Percentiles rank a stretch among this genome's conserved stretches.
Conservation (phyloP, 352 stramenopile species). For the Phytophthora megakarya region DNA sequence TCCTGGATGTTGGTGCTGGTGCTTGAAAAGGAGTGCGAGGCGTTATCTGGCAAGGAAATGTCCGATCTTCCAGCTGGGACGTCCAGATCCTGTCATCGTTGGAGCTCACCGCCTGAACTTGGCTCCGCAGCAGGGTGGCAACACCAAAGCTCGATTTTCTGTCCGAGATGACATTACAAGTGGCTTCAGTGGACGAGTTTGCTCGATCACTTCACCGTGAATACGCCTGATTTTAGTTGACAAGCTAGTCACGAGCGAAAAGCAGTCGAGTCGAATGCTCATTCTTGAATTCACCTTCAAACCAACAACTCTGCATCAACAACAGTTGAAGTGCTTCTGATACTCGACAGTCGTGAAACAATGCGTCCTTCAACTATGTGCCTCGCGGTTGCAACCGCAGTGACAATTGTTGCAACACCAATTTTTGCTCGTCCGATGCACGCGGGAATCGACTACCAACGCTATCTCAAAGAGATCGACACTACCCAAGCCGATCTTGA, state of each 20-base stretch:
- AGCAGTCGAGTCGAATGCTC: slow-evolving; percentile 11
- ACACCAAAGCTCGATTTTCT: slow-evolving; percentile 22
- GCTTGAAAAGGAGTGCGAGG: slow-evolving; percentile 5
- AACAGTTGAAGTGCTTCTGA: slow-evolving; percentile 9
- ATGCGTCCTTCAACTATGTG: slow-evolving; percentile 26
- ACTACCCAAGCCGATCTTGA: slow-evolving; percentile 41
- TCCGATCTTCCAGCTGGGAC: slow-evolving; percentile 33
- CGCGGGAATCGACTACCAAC: slow-evolving; percentile 48
- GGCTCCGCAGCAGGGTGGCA: slow-evolving; percentile 12
- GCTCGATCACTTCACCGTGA: background rate
- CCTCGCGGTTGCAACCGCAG: slow-evolving; percentile 4
- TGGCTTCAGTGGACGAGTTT: slow-evolving; percentile 19
- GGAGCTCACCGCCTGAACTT: slow-evolving; percentile 17
- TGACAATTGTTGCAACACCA: background rate
- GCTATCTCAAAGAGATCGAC: slow-evolving; percentile 52
- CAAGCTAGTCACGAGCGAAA: background rate
- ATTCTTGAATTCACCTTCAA: slow-evolving; percentile 30
- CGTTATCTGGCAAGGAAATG: slow-evolving; percentile 13
- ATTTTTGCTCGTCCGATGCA: slow-evolving; percentile 41
- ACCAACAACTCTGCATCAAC: slow-evolving; percentile 19
- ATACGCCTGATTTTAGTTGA: background rate
- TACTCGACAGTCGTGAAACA: background rate
- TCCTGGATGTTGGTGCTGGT: too few species aligned
- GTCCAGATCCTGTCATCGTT: slow-evolving; percentile 22
- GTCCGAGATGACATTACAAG: slow-evolving; percentile 17